Percentiles rank a stretch among this genome's conserved stretches.
Conservation (phyloP, 2,329 filamentous ascomycete species). For the Sphaerulina vaccinii region DNA sequence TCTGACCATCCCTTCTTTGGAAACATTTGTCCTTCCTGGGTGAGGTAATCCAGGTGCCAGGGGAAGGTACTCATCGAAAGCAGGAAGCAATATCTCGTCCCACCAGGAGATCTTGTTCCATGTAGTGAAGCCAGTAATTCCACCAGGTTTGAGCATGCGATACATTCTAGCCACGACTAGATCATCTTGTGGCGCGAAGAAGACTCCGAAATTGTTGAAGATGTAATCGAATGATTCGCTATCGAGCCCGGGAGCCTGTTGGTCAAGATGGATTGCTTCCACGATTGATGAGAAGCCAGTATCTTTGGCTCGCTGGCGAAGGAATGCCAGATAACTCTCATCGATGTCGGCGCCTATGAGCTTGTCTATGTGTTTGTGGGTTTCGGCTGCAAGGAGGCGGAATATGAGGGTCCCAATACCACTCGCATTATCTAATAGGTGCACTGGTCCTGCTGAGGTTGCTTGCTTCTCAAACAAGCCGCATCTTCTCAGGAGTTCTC, state of each 20-base stretch:
- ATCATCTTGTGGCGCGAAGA: not conserved
- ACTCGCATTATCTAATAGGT: conserved; percentile 3
- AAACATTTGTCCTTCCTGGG: too few relatives aligned
- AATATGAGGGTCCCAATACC: conserved; percentile 2
- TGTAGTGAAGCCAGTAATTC: not conserved
- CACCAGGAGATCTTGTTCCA: too few relatives aligned
- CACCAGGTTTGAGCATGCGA: conserved; percentile 11
- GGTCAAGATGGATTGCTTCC: not conserved
- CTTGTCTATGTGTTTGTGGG: not conserved
- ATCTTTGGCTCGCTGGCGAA: not conserved
- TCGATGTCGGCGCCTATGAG: conserved; percentile 1
- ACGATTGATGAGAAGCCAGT: not conserved
- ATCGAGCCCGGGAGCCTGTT: not conserved
- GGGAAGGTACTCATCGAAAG: too few relatives aligned
- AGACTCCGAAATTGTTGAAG: conserved; percentile 8
- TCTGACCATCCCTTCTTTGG: not conserved
- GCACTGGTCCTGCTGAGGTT: not conserved
- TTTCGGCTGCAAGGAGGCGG: not conserved
- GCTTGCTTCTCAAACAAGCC: not conserved
- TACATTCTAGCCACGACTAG: not conserved
- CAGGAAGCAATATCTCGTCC: too few relatives aligned
- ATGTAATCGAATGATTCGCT: conserved; percentile 3
- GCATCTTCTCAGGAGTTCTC: not conserved
- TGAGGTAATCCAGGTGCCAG: too few relatives aligned
- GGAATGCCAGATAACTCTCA: conserved; percentile 3